Base-by-base conservation (phyloP, 2,329 filamentous ascomycete species). In the Zasmidium angulare region DNA sequence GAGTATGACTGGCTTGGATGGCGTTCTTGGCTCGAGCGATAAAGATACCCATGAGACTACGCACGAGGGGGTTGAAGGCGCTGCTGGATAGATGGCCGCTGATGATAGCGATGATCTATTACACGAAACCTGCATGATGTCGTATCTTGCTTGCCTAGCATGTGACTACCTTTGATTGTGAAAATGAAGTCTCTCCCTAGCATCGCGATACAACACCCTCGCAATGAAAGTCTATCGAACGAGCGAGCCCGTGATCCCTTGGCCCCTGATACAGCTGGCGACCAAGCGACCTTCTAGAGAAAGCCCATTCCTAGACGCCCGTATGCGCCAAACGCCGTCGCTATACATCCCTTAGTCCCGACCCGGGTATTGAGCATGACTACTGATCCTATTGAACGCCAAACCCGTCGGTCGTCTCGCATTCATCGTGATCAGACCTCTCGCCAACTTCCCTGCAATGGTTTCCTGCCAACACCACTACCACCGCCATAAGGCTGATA, bases 1-100 rank as follows among this genome's bases (percentile, higher is more conserved):
- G 46, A 68, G 69, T 3, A 59, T 78, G 53, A 68, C 69, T 3
- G 66, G 72, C 21, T 69, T 76, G 23, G 67, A 68, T 46, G 75
- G 72, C 56, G 72, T 77, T 31, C 60, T 72, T 12, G 67, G 68
- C 3, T 47, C 20, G 17, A 26, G 17, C 29, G 43, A 52, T 46
- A 46, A 29, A 50, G 55, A 61, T 52, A 57, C 46, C 40, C 51
- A 58, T 29, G 47, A 26, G 51, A 23, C 31, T 43, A 23, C 23
- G 31, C 51, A 54, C n/a, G 40, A 47, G 21, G 31, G 21, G 40
- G 21, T 11, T 46, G 51, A 24, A 24, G 21, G 23, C 40, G 51
- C 51, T 43, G 19, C 31, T 24, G 29, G 51, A 24, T 51, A 51
- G 50, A 19, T 2, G 9, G 10, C 6, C 4, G 11, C 11, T 29